phyloP scores from a whole-genome alignment of 805 yeast species.

The Pichia paraexigua region DNA sequence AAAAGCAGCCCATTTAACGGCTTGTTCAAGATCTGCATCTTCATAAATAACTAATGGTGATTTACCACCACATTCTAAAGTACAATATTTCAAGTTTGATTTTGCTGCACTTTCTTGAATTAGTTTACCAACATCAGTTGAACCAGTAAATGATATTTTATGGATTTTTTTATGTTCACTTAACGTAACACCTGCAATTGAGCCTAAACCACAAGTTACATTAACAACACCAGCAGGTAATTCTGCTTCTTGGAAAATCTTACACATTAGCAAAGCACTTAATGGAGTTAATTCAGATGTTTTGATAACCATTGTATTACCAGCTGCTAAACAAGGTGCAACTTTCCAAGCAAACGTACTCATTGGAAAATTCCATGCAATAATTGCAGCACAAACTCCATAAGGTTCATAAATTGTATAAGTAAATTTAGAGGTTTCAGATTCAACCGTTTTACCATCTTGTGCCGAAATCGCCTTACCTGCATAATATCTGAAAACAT shows the following conservation, averaged over 20 bases:
- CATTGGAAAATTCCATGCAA: constrained; percentile 70
- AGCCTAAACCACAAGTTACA: constrained; percentile 56
- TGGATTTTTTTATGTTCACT: constrained; percentile 49
- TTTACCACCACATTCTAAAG: constrained; percentile 94
- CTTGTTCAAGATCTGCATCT: constrained; percentile 73
- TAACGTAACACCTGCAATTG: constrained; percentile 51
- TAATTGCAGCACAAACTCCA: constrained; percentile 65
- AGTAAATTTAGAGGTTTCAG: constrained; percentile 46
- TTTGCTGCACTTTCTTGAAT: constrained; percentile 83
- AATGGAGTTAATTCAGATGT: constrained; percentile 62
- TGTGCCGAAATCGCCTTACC: constrained; percentile 68
- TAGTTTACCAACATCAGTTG: constrained; percentile 65
- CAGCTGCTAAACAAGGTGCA: constrained; percentile 62
- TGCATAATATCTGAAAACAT: constrained; percentile 55
- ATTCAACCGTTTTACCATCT: constrained; percentile 54
- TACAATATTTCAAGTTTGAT: constrained; percentile 78
- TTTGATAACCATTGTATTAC: constrained; percentile 55
- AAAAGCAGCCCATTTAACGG: constrained; percentile 64
- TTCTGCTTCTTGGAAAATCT: constrained; percentile 48
- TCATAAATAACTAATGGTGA: constrained; percentile 85
- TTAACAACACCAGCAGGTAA: constrained; percentile 60
- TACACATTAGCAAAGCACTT: constrained; percentile 50
- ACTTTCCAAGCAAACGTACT: constrained; percentile 63
- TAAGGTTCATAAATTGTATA: constrained; percentile 61
- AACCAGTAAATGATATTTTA: constrained; percentile 64